Evolutionary conservation across 176 grass and related monocot species (phyloP).

Genomic region (Thalia dealbata): DNA sequence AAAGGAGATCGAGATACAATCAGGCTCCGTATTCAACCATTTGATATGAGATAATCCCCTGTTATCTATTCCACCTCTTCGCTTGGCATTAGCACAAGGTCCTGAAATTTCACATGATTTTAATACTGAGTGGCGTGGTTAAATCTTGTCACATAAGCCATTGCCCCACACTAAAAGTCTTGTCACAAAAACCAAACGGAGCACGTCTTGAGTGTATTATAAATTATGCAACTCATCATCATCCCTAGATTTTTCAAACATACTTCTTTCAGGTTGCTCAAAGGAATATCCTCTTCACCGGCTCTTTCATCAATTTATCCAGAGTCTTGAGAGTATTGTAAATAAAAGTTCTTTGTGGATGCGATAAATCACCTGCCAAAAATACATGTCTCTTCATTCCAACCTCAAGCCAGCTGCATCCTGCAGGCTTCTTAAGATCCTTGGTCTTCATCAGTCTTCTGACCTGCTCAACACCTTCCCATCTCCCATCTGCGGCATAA

Average conservation of each 20-base stretch:
- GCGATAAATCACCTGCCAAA: conserved; percentile 36
- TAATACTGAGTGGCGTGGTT: not conserved
- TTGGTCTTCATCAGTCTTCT: conserved; percentile 53
- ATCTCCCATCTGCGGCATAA: conserved; percentile 55
- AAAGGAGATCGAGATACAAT: conserved; percentile 94
- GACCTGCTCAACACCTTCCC: conserved; percentile 54
- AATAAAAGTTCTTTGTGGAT: conserved; percentile 34
- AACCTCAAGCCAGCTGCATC: conserved; percentile 64
- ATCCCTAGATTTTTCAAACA: not conserved
- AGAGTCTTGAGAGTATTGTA: conserved; percentile 32
- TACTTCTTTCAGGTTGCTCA: not conserved
- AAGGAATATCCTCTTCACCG: conserved; percentile 1
- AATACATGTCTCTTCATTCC: conserved; percentile 46
- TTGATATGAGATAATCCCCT: conserved; percentile 51
- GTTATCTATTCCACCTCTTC: conserved; percentile 86
- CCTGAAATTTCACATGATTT: conserved; percentile 32
- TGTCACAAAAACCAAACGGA: too few species aligned
- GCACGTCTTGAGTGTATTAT: too few species aligned
- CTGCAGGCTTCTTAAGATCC: conserved; percentile 64
- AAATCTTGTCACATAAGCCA: not conserved
- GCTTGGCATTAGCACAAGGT: conserved; percentile 61
- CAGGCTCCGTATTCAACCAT: conserved; percentile 74
- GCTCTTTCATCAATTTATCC: conserved; percentile 43
- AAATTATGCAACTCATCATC: too few species aligned
- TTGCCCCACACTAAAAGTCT: too few species aligned